These are phyloP conservation scores for Casuarina glauca DNA, from an alignment of 306 rosid species.

Conservation along the genomic window DNA sequence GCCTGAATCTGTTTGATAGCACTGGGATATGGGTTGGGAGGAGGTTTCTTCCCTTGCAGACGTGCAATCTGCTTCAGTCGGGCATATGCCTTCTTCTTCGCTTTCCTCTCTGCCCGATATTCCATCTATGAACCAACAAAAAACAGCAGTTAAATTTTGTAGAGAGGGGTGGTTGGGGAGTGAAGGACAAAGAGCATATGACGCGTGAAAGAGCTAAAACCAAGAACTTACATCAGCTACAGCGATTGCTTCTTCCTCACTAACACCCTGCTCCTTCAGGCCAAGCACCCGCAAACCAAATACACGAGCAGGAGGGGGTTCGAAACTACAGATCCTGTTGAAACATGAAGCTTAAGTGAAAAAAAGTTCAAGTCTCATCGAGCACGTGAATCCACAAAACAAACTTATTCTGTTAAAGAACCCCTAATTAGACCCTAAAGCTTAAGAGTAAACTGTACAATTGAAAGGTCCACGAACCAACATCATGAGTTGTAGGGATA, in stretches of 20 bases:
- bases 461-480: neutral
- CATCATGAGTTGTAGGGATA: neutral
- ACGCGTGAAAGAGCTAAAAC: neutral
- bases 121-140: constrained; percentile 61
- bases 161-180: no score
- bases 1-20: constrained; percentile 73
- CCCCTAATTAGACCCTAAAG: constrained; percentile 1
- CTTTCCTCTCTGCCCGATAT: constrained; percentile 64
- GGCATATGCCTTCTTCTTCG: constrained; percentile 69
- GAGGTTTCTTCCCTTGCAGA: constrained; percentile 75
- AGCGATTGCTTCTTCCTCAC: constrained; percentile 77
- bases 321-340: constrained; percentile 62
- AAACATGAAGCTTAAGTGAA: constrained; percentile 29
- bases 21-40: constrained; percentile 85
- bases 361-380: neutral
- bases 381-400: constrained; percentile 16
- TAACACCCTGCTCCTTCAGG: constrained; percentile 69
- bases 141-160: neutral
- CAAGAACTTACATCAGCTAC: constrained; percentile 63
- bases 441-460: neutral
- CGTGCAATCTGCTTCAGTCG: constrained; percentile 70
- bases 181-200: neutral
- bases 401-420: constrained; percentile 7
- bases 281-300: constrained; percentile 70
- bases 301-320: constrained; percentile 81